Evolutionary conservation across 73 alveolate species (phyloP), one percentile per base, ranked within the genome.

Genomic region (Blepharisma japonicum): DNA sequence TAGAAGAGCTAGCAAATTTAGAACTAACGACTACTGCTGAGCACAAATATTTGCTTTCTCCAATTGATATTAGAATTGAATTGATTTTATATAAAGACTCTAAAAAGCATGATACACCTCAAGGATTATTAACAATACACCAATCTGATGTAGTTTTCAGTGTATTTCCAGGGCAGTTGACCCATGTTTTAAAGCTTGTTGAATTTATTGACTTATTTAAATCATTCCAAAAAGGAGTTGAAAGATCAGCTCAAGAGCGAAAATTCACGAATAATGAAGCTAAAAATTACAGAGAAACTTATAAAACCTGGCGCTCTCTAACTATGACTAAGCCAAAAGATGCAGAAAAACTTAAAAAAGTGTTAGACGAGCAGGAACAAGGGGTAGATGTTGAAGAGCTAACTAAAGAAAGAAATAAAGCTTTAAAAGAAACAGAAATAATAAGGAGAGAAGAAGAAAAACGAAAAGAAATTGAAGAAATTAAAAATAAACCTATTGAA

Each of bases 401-500:
- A 14, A 23, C 14, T 0, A 25, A 11, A 4, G 39, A 11, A 70
- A 70, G 80, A 45, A n/a, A 25, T n/a, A 38, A 2, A 9, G 61
- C 61, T 39, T n/a, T 70, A 9, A 39, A 70, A 45, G 25, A 23
- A 45, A 7, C 14, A 45, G 46, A 70, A 45, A 11, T 70, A 25
- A 21, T 14, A 1, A 45, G n/a, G 4, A 20, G 14, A n/a, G 46
- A 18, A 2, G 68, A 70, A 45, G 14, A 11, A 45, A 70, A 45
- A 25, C 81, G 27, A 39, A 25, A 47, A 70, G 80, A 70, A 47
- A 70, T 70, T 45, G 80, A 70, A 53, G 23, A 20, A n/a, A 53
- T 53, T n/a, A 53, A 20, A 45, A 45, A 11, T 47, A 45, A 18
- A 9, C 47, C 71, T 38, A 45, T 9, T n/a, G 80, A 70, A 70